A percentile compares a stretch with the other conserved stretches of the same genome.
phyloP scores from a whole-genome alignment of 805 yeast species.

The Naumovozyma castellii region DNA sequence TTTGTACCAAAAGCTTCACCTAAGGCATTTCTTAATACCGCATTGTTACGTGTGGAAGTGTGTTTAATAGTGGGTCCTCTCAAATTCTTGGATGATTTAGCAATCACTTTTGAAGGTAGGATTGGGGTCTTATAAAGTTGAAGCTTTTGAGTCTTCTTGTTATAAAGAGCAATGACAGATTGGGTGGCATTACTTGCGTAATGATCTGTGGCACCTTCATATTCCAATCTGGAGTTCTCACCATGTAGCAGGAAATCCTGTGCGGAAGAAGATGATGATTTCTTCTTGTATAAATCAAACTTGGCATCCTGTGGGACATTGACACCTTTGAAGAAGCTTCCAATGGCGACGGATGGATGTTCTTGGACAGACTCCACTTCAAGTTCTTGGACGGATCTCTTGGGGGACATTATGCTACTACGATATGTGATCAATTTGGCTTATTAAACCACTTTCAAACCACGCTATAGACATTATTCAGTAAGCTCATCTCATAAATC shows the following conservation, averaged over 20 bases:
- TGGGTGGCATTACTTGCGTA: constrained; percentile 31
- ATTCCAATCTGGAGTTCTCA: constrained; percentile 62
- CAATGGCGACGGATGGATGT: constrained; percentile 44
- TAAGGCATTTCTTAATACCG: constrained; percentile 65
- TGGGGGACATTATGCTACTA: too few relatives aligned
- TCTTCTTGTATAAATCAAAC: constrained; percentile 54
- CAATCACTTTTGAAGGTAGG: constrained; percentile 50
- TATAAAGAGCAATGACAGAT: constrained; percentile 72
- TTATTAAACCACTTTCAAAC: not conserved
- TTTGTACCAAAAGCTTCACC: constrained; percentile 97
- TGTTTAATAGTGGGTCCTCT: constrained; percentile 53
- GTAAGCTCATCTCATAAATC: not conserved
- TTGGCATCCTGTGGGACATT: constrained; percentile 46
- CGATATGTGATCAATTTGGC: not conserved
- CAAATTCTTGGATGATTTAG: constrained; percentile 47
- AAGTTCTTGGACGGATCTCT: constrained; percentile 11
- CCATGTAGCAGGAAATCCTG: constrained; percentile 56
- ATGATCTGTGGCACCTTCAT: constrained; percentile 46
- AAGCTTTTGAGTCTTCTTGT: constrained; percentile 52
- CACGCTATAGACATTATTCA: not conserved
- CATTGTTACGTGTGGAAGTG: constrained; percentile 40
- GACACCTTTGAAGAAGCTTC: constrained; percentile 75
- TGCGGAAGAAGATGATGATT: constrained; percentile 6
- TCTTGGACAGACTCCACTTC: constrained; percentile 33
- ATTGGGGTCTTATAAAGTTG: constrained; percentile 60